Percentiles rank a stretch among this genome's conserved stretches.
phyloP scores from a whole-genome alignment of 345 rosid genomes.

The Carallia brachiata region DNA sequence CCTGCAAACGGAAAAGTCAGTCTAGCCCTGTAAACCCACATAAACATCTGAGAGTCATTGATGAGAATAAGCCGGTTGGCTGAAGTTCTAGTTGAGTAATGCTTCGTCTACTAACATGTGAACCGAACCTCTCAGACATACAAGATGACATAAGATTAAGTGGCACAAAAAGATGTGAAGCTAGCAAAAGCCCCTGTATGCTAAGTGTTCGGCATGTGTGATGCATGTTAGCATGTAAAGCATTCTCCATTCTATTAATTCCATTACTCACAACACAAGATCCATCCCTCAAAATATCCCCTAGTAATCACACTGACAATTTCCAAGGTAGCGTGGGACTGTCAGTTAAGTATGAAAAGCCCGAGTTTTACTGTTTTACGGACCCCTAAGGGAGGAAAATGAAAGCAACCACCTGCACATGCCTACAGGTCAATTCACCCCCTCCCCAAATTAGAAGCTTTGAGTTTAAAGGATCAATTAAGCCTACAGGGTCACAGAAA shows the following conservation, averaged over 20 bases:
- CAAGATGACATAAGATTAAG: too few relatives aligned
- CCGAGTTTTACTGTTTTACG: not conserved
- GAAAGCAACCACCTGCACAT: not conserved
- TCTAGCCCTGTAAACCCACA: not conserved
- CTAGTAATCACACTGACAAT: not conserved
- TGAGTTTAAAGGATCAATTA: not conserved
- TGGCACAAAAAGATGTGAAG: too few relatives aligned
- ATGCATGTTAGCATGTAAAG: too few relatives aligned
- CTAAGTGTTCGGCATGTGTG: too few relatives aligned
- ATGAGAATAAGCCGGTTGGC: not conserved
- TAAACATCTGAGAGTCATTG: not conserved
- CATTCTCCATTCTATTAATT: too few relatives aligned
- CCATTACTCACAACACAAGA: too few relatives aligned
- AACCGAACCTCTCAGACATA: too few relatives aligned
- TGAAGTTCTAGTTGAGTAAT: not conserved
- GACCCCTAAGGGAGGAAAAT: not conserved
- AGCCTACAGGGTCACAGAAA: not conserved
- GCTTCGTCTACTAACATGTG: not conserved
- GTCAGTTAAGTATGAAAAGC: constrained; percentile 1
- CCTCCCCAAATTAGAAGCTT: not conserved
- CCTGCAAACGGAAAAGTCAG: constrained; percentile 1
- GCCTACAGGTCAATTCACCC: not conserved
- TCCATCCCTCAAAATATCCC: not conserved
- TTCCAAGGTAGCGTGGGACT: not conserved
- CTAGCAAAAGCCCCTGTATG: too few relatives aligned